phyloP scores from a whole-genome alignment of 345 rosid genomes.

The Citrus cavaleriei region DNA sequence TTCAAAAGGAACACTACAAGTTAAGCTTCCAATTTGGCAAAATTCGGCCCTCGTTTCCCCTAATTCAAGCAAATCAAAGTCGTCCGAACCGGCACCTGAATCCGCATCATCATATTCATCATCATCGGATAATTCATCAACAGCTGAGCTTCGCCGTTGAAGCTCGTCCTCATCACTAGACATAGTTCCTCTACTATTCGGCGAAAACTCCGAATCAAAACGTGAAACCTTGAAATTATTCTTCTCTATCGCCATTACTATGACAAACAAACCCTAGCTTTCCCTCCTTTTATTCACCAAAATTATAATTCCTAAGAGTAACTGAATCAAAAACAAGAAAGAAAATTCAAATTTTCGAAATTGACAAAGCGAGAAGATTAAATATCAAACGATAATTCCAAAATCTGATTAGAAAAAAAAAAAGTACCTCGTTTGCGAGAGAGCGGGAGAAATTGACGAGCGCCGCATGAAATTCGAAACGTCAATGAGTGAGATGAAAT shows the following conservation, averaged over 20 bases:
- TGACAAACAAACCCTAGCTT: slow-evolving; percentile 5
- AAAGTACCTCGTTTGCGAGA: slow-evolving; percentile 31
- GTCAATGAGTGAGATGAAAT: neutral
- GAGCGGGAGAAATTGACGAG: slow-evolving; percentile 12
- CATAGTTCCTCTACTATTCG: slow-evolving; percentile 65
- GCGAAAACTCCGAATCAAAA: slow-evolving; percentile 82
- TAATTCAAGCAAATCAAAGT: slow-evolving; percentile 87
- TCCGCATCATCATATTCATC: slow-evolving; percentile 87
- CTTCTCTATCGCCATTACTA: slow-evolving; percentile 93
- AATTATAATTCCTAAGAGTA: neutral
- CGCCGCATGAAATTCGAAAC: slow-evolving; percentile 14
- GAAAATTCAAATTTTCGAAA: slow-evolving; percentile 11
- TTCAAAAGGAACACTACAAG: slow-evolving; percentile 87
- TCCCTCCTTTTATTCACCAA: slow-evolving; percentile 2
- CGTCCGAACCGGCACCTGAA: slow-evolving; percentile 98
- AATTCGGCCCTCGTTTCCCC: slow-evolving; percentile 91
- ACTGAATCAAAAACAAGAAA: slow-evolving; percentile 15
- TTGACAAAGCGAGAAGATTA: neutral
- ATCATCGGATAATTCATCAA: slow-evolving; percentile 65
- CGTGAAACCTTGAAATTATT: slow-evolving; percentile 69
- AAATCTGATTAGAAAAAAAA: slow-evolving; percentile 2
- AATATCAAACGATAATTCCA: neutral
- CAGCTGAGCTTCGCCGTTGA: slow-evolving; percentile 44
- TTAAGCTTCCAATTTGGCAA: slow-evolving; percentile 73
- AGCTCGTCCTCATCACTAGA: slow-evolving; percentile 75